These are phyloP conservation scores for Pelargonium myrrhifolium DNA, from an alignment of 441 rosid genomes.

Conservation along the genomic window DNA sequence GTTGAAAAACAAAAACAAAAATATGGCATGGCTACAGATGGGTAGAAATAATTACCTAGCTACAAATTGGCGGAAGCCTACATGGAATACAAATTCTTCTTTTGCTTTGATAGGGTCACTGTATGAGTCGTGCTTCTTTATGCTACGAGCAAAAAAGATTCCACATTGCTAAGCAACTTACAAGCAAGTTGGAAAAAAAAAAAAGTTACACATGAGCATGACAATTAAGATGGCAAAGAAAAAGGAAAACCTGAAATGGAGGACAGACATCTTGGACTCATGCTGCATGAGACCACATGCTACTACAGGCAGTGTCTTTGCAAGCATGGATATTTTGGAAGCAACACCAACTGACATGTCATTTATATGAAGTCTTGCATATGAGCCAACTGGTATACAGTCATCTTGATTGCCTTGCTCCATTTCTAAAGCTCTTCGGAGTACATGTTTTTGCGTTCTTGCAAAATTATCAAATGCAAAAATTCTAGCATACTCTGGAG, in stretches of 20 bases:
- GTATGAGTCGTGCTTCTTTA: constrained; percentile 73
- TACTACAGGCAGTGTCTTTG: constrained; percentile 42
- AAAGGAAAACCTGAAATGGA: constrained; percentile 74
- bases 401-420: constrained; percentile 53
- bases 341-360: constrained; percentile 59
- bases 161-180: constrained; percentile 15
- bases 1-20: constrained; percentile 8
- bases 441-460: constrained; percentile 77
- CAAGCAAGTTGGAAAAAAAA: constrained; percentile 17
- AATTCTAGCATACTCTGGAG: constrained; percentile 84
- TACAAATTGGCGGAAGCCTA: constrained; percentile 90
- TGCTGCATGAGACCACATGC: constrained; percentile 86
- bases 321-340: constrained; percentile 41
- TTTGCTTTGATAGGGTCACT: constrained; percentile 76
- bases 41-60: constrained; percentile 48
- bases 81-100: constrained; percentile 84
- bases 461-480: constrained; percentile 80
- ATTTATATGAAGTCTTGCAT: constrained; percentile 63
- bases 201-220: constrained; percentile 7
- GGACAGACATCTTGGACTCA: constrained; percentile 94
- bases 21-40: constrained; percentile 6
- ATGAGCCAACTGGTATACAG: constrained; percentile 51
- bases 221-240: constrained; percentile 12
- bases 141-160: constrained; percentile 33
- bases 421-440: constrained; percentile 48